Percentiles rank a stretch among this genome's conserved stretches.
These are phyloP conservation scores for Quercus engelmannii DNA, from an alignment of 306 rosid species.

Conservation along the genomic window DNA sequence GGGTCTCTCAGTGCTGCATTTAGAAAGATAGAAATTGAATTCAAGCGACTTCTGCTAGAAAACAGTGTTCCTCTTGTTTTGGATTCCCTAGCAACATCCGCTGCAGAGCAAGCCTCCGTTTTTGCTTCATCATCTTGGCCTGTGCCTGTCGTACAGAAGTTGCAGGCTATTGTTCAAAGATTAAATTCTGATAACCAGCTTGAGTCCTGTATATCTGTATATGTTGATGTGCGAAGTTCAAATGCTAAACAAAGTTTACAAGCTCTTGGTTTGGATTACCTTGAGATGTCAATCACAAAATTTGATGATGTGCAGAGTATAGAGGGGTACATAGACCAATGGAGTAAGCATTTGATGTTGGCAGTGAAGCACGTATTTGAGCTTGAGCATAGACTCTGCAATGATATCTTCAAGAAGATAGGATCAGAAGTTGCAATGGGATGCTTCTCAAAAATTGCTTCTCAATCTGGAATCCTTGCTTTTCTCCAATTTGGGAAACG, in stretches of 20 bases:
- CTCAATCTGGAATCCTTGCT: slow-evolving; percentile 54
- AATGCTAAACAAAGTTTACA: slow-evolving; percentile 51
- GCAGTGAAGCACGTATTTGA: slow-evolving; percentile 48
- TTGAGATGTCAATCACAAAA: slow-evolving; percentile 36
- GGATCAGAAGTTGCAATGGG: slow-evolving; percentile 35
- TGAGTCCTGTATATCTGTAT: slow-evolving; percentile 48
- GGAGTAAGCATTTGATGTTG: slow-evolving; percentile 65
- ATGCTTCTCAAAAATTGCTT: slow-evolving; percentile 57
- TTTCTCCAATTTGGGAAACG: slow-evolving; percentile 66
- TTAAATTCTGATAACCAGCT: slow-evolving; percentile 49
- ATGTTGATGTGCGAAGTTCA: slow-evolving; percentile 48
- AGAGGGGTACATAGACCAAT: slow-evolving; percentile 48
- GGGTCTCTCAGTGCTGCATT: slow-evolving; percentile 70
- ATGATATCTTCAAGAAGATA: slow-evolving; percentile 44
- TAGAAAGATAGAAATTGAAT: slow-evolving; percentile 63
- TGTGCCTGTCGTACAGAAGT: slow-evolving; percentile 35
- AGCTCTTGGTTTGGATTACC: slow-evolving; percentile 67
- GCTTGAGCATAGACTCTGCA: slow-evolving; percentile 50
- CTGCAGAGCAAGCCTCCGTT: slow-evolving; percentile 14
- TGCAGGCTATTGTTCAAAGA: slow-evolving; percentile 50
- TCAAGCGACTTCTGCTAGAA: slow-evolving; percentile 46
- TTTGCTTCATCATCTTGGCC: slow-evolving; percentile 24
- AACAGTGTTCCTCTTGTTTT: slow-evolving; percentile 37
- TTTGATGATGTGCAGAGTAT: slow-evolving; percentile 28
- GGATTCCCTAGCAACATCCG: slow-evolving; percentile 28